These are phyloP conservation scores for Cutaneotrichosporon mucoides DNA, from an alignment of 1,284 basidiomycete species.

Conservation along the genomic window DNA sequence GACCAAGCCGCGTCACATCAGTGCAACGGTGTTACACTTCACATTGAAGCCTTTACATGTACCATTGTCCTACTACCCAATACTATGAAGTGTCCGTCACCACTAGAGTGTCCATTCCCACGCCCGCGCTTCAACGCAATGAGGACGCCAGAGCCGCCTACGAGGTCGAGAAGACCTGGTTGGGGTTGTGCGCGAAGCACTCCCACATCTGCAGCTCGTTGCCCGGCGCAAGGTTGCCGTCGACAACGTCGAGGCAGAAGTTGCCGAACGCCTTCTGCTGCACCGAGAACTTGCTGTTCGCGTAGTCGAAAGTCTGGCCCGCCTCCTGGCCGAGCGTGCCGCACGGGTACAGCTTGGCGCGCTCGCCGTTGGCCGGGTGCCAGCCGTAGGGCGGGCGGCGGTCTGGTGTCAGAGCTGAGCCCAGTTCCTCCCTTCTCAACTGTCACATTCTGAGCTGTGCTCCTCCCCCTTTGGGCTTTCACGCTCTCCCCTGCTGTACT, in stretches of 20 bases:
- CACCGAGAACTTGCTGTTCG: neutral
- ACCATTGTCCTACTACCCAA: no score
- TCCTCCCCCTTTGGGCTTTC: no score
- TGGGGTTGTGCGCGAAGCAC: constrained; percentile 18
- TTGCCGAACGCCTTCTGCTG: neutral
- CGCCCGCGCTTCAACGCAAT: neutral
- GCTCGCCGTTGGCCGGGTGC: neutral
- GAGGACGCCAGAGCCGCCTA: neutral
- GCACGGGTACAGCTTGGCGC: constrained; percentile 1
- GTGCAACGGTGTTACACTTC: no score
- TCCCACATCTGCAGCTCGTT: constrained; percentile 30
- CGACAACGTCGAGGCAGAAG: constrained; percentile 26
- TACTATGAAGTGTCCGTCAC: neutral
- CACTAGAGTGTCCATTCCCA: neutral
- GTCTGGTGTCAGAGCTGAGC: neutral
- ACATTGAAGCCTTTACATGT: no score
- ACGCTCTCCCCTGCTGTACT: neutral
- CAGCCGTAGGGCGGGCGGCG: constrained; percentile 1
- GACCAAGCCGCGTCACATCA: no score
- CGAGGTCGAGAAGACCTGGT: constrained; percentile 15
- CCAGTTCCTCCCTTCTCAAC: no score
- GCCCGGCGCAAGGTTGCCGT: constrained; percentile 10
- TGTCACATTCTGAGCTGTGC: no score
- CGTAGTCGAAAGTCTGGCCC: neutral
- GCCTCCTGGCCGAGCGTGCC: neutral